These are phyloP conservation scores for Exophiala sp. DNA, from an alignment of 2,329 filamentous ascomycete species.

Conservation along the genomic window DNA sequence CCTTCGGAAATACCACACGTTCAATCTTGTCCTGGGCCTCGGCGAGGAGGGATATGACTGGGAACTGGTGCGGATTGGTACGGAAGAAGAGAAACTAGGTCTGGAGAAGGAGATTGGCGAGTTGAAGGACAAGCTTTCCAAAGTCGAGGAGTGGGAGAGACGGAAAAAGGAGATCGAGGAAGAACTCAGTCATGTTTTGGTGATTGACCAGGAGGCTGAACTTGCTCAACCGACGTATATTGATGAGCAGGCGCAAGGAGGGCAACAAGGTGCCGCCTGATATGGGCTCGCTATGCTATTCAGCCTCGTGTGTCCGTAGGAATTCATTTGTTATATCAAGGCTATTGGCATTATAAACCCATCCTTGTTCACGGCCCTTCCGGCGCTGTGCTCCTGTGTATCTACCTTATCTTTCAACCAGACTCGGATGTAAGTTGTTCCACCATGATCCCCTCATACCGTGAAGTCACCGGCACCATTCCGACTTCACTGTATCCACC, in stretches of 20 bases:
- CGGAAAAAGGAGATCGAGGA: conserved; percentile 73
- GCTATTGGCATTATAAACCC: too few relatives aligned
- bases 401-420: too few relatives aligned
- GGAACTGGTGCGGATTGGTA: conserved; percentile 91
- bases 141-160: conserved; percentile 78
- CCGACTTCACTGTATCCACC: too few relatives aligned
- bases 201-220: conserved; percentile 35
- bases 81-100: conserved; percentile 83
- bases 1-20: conserved; percentile 92
- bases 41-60: conserved; percentile 79
- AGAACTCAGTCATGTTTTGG: conserved; percentile 64
- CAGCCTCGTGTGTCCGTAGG: too few relatives aligned
- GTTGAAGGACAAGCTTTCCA: conserved; percentile 68
- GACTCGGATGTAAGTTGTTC: too few relatives aligned
- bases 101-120: conserved; percentile 88
- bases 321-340: too few relatives aligned
- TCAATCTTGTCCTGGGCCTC: conserved; percentile 75
- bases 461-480: too few relatives aligned
- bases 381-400: too few relatives aligned
- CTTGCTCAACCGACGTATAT: conserved; percentile 4
- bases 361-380: too few relatives aligned
- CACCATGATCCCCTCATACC: too few relatives aligned
- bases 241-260: neutral
- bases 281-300: neutral
- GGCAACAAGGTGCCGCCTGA: neutral